Conservation (phyloP, 129 eudicot species). For the Daucus carota region DH1_v3.0 NC_030383.2:1696501-1697000, state of each 20-base stretch:
- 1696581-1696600: too few species aligned
- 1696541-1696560: too few species aligned
- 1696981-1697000: constrained; percentile 38
- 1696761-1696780: background rate
- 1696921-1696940: constrained; percentile 60
- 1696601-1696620: too few species aligned
- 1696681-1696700: background rate
- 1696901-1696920: constrained; percentile 57
- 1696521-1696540: too few species aligned
- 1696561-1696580: too few species aligned
- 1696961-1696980: constrained; percentile 47
- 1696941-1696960: constrained; percentile 43
- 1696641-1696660: too few species aligned
- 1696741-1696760: background rate
- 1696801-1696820: constrained; percentile 13
- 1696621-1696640: too few species aligned
- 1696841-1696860: constrained; percentile 52
- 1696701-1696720: background rate
- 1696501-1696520: too few species aligned
- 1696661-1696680: too few species aligned
- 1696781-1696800: background rate
- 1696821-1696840: constrained; percentile 22
- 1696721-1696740: background rate
- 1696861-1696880: constrained; percentile 59
- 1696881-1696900: constrained; percentile 59